Evolutionary conservation across 139 green algal genomes (phyloP).

Genomic region (Chlorella sorokiniana): DNA sequence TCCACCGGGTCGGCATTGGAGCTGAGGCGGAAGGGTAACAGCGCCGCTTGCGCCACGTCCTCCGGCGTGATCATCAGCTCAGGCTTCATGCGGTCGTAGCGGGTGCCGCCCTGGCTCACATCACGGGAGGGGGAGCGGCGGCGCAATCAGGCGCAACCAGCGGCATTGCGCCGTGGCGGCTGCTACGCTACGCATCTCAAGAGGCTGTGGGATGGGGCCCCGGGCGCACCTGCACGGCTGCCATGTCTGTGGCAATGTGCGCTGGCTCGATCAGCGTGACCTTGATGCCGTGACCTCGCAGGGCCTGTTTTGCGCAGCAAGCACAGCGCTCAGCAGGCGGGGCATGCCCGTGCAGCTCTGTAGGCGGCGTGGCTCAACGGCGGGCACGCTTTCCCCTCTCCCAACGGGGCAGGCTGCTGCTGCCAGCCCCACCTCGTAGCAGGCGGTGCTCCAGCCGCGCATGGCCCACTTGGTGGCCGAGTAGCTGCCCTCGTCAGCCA

Average conservation of each 20-base stretch:
- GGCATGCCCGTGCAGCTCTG: no score
- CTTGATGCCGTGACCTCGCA: constrained; percentile 52
- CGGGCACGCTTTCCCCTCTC: not conserved
- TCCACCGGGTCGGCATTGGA: not conserved
- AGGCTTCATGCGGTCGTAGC: constrained; percentile 10
- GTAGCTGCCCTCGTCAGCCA: constrained; percentile 38
- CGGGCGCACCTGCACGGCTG: not conserved
- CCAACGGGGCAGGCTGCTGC: not conserved
- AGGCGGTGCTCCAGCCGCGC: constrained; percentile 39
- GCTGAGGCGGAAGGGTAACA: constrained; percentile 42
- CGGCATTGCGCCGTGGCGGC: no score
- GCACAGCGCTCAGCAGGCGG: not conserved
- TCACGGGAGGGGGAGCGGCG: no score
- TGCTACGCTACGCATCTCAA: no score
- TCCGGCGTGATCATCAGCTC: constrained; percentile 49
- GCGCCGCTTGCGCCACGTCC: constrained; percentile 50
- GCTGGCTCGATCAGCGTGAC: constrained; percentile 48
- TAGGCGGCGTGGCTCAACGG: not conserved
- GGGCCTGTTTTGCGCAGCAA: not conserved
- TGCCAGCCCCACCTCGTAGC: constrained; percentile 29
- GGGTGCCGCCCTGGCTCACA: not conserved
- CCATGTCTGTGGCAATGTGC: constrained; percentile 54
- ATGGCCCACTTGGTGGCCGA: constrained; percentile 53
- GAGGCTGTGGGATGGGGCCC: not conserved
- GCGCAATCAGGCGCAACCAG: no score